Evolutionary conservation across 257 asterid genomes (phyloP), one percentile per base, ranked within the genome.

Genomic region (Nicotiana tomentosiformis): DNA sequence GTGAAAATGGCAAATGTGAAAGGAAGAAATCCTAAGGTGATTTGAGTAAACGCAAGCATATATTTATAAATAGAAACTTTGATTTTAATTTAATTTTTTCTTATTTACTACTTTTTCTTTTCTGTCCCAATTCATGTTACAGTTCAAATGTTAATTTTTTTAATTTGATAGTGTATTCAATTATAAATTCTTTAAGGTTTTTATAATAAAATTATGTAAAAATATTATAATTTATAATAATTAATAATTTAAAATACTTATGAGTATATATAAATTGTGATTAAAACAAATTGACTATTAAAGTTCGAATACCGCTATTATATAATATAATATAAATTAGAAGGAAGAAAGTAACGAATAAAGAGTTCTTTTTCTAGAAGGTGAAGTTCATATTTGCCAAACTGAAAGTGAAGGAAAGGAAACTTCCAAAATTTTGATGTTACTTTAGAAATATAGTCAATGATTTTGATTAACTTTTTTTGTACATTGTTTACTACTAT

Each of bases 11-110:
- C 2, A 77, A 43, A 35, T 80, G 81, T 60, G 85, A 77, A 61
- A 37, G 82, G 53, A 66, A 76, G 83, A 81, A 66, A 32, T 70
- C 60, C 80, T 46, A n/a, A n/a, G 60, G 77, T 15, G 64, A 58
- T 26, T 77, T 0, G 66, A 29, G 49, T 43, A 7, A 8, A 46
- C 29, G n/a, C 2, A 46, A 35, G 12, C 1, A 6, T 11, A 43
- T 66, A 61, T 39, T 76, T 65, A 77, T 78, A 64, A 33, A 65
- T 56, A 14, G 20, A 67, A 17, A 11, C 33, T 14, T 3, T 29
- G 66, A 58, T 14, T 57, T 39, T 78, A 4, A 16, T 66, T 37
- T 29, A 43, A 43, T 43, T 43, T 10, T 56, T 69, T 58, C 29
- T 0, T 57, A 26, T 55, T 2, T 77, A 53, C 7, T 12, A 77